A percentile compares a stretch with the other conserved stretches of the same genome.
These are phyloP conservation scores for Boletellus emodensis DNA, from an alignment of 768 basidiomycete species.

Conservation along the genomic window DNA sequence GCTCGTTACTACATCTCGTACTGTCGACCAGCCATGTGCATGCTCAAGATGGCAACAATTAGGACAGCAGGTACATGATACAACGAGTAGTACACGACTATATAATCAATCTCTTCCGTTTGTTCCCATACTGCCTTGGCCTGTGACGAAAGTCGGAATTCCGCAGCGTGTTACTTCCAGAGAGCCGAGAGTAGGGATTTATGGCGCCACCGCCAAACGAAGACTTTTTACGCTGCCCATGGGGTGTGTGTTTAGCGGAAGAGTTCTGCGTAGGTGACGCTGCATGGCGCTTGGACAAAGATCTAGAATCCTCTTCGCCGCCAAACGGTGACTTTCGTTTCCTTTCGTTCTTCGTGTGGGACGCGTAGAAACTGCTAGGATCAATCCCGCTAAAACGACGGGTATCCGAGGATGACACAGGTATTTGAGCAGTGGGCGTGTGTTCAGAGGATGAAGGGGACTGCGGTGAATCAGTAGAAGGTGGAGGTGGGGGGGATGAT, in stretches of 20 bases:
- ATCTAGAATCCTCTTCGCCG: conserved; percentile 26
- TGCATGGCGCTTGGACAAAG: conserved; percentile 18
- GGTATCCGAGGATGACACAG: conserved; percentile 18
- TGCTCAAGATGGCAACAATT: conserved; percentile 1
- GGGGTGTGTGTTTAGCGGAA: conserved; percentile 21
- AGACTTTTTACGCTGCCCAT: conserved; percentile 24
- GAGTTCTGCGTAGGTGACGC: conserved; percentile 19
- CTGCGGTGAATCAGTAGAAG: conserved; percentile 32
- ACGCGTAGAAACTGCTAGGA: conserved; percentile 39
- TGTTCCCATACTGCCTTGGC: conserved; percentile 29
- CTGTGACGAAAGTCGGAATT: conserved; percentile 22
- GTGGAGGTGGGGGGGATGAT: conserved; percentile 30
- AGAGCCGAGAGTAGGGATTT: conserved; percentile 35
- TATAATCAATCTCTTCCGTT: conserved; percentile 34
- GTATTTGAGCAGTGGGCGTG: conserved; percentile 16
- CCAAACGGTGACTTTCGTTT: conserved; percentile 41
- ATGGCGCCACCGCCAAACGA: conserved; percentile 28
- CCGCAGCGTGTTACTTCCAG: conserved; percentile 34
- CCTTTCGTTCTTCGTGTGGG: conserved; percentile 23
- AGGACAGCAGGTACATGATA: conserved; percentile 5
- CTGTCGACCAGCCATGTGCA: background rate
- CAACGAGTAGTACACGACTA: conserved; percentile 24
- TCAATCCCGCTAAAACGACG: conserved; percentile 25
- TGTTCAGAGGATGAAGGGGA: conserved; percentile 31
- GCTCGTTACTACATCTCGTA: background rate